Evolutionary conservation across 2,329 filamentous ascomycete species (phyloP), one percentile per base, ranked within the genome.

Genomic region (Clarireedia monteithiana): DNA sequence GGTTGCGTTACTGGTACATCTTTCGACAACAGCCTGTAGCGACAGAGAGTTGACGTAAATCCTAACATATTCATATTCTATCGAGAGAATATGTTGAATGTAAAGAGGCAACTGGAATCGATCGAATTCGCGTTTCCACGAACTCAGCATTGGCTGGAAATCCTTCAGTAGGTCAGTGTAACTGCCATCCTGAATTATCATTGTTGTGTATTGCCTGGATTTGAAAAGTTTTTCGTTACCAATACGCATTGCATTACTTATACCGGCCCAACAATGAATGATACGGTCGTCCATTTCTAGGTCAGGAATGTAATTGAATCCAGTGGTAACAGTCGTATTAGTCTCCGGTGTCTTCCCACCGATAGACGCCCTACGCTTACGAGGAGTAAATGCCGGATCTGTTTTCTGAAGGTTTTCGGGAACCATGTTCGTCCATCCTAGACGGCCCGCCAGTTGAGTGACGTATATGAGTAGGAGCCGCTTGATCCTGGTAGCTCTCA

Each of bases 41-140:
- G 91, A 91, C 2, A 99, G 77, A 0, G 91, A 96, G 70, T 97
- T 96, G 73, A 96, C 82, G 68, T 97, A 97, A 50, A 96, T 88
- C 66, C 92, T 83, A 26, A 92, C 90, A 68, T 96, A 96, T 67
- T 97, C 90, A 67, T 94, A 96, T 73, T 99, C 94, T 62, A 97
- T 96, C 6, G 84, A 86, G 30, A 99, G 77, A 57, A 97, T 91
- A 68, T 91, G 84, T 30, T 80, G 75, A 62, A 84, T 85, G 60
- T 80, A 86, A 23, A 75, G 80, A 2, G 84, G 84, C 52, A 87
- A 77, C 55, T 82, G 80, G 65, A 89, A 86, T n/a, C 82, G 79
- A 64, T 95, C 87, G 67, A 96, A 91, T 59, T 91, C 87, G 44
- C 78, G 80, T 72, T 83, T 86, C 89, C 92, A 97, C 45, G 88